Evolutionary conservation across 441 rosid genomes (phyloP).

Genomic region (Heliophila coronopifolia): DNA sequence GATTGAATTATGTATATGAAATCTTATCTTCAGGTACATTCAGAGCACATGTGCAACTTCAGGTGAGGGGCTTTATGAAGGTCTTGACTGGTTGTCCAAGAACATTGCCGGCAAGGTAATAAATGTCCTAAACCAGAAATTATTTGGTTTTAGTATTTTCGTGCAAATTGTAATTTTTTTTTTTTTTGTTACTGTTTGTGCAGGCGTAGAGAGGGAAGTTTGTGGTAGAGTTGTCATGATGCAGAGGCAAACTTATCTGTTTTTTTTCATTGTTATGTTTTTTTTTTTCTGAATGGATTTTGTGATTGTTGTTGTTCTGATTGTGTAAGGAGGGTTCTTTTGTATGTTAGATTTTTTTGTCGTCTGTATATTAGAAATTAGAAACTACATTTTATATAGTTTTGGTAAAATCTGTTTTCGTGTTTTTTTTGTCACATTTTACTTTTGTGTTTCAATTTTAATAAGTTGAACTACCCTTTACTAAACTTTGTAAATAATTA

Average conservation of each 20-base stretch:
- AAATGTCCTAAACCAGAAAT: not conserved
- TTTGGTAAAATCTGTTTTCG: too few species aligned
- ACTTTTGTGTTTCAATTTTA: too few species aligned
- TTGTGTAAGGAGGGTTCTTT: conserved; percentile 12
- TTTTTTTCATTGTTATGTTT: conserved; percentile 7
- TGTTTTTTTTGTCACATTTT: too few species aligned
- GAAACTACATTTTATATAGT: too few species aligned
- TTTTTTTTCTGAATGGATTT: conserved; percentile 13
- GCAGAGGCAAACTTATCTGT: conserved; percentile 19
- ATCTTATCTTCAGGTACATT: conserved; percentile 24
- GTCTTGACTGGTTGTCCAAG: conserved; percentile 35
- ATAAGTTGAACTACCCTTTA: too few species aligned
- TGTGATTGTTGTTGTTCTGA: conserved; percentile 20
- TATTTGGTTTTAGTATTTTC: not conserved
- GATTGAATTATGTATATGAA: not conserved
- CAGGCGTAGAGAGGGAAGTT: conserved; percentile 23
- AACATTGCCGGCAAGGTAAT: conserved; percentile 34
- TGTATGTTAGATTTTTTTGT: too few species aligned
- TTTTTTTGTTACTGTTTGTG: not conserved
- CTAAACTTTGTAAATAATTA: too few species aligned
- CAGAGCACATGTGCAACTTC: conserved; percentile 35
- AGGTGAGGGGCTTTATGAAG: conserved; percentile 33
- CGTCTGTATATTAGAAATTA: too few species aligned
- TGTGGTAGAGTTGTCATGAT: conserved; percentile 25
- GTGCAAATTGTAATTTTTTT: not conserved